Percentiles rank a stretch among this genome's conserved stretches.
phyloP scores from a whole-genome alignment of 2,329 filamentous ascomycete species.

The Exserohilum turcica region DNA sequence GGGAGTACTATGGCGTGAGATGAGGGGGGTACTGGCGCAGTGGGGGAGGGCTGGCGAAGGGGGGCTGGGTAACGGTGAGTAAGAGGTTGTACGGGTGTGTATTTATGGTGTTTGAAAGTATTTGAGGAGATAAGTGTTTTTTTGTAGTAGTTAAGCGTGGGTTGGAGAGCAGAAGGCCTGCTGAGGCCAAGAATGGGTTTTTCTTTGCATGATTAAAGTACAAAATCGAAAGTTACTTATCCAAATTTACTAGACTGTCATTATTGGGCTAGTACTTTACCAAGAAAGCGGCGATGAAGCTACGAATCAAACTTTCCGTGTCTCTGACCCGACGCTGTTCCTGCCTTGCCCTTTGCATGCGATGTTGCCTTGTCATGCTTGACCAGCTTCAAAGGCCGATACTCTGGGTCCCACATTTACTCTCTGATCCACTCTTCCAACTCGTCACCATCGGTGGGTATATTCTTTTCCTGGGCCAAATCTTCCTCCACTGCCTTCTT shows the following conservation, averaged over 20 bases:
- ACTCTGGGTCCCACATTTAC: slow-evolving; percentile 80
- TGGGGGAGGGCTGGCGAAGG: no score
- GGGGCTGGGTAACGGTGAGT: no score
- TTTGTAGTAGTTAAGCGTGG: no score
- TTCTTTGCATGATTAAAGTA: no score
- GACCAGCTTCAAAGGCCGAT: slow-evolving; percentile 67
- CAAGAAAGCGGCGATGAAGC: not conserved
- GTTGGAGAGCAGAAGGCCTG: no score
- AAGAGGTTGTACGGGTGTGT: no score
- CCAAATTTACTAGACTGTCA: no score
- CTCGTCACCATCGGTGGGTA: slow-evolving; percentile 63
- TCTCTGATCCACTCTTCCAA: slow-evolving; percentile 73
- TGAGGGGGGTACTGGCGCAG: not conserved
- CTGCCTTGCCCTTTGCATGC: slow-evolving; percentile 65
- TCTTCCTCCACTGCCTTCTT: slow-evolving; percentile 71
- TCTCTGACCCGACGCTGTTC: slow-evolving; percentile 41
- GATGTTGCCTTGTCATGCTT: slow-evolving; percentile 57
- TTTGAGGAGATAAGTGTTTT: no score
- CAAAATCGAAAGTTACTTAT: no score
- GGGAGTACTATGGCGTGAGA: not conserved
- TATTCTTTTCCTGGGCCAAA: slow-evolving; percentile 66
- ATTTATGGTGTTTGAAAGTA: no score
- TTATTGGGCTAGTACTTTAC: no score
- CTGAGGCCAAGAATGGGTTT: no score
- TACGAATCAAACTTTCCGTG: slow-evolving; percentile 19